These are phyloP conservation scores for Dionaea muscipula DNA, from an alignment of 179 eudicot species.

Conservation along the genomic window DNA sequence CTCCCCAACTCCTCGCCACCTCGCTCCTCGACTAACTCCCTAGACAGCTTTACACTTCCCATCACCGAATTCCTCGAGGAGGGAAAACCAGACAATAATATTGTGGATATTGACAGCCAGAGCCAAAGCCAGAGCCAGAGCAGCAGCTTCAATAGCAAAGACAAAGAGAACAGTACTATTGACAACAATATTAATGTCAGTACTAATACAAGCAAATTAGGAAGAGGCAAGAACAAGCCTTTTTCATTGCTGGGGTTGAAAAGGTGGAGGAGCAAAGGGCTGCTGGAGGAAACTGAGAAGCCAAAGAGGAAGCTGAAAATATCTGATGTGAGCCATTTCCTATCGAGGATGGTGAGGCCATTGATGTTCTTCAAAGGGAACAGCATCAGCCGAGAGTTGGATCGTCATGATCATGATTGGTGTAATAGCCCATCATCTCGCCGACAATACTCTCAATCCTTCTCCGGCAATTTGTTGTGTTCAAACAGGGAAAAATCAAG, in stretches of 20 bases:
- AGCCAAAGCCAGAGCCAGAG: background rate
- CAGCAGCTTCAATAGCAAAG: constrained; percentile 5
- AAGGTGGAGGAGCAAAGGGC: constrained; percentile 28
- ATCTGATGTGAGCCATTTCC: constrained; percentile 32
- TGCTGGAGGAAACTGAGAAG: constrained; percentile 17
- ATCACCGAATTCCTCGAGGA: constrained; percentile 7
- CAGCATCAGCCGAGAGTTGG: constrained; percentile 1
- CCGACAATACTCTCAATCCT: constrained; percentile 21
- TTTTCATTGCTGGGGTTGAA: constrained; percentile 40
- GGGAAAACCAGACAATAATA: background rate
- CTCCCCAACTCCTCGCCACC: constrained; percentile 42
- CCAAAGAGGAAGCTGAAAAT: constrained; percentile 23
- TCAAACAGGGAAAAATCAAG: constrained; percentile 8
- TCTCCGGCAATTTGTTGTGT: constrained; percentile 33
- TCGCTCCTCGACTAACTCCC: constrained; percentile 50
- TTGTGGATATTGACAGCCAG: background rate
- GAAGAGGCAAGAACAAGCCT: constrained; percentile 23
- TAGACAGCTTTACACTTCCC: constrained; percentile 45
- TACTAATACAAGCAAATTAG: no score
- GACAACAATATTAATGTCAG: no score
- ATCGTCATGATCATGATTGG: constrained; percentile 14
- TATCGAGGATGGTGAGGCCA: constrained; percentile 51
- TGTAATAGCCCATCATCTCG: no score
- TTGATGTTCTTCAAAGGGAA: constrained; percentile 21
- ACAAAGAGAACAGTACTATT: background rate